These are phyloP conservation scores for Fusarium burgessii DNA, from an alignment of 2,329 filamentous ascomycete genomes.

Conservation along the genomic window DNA sequence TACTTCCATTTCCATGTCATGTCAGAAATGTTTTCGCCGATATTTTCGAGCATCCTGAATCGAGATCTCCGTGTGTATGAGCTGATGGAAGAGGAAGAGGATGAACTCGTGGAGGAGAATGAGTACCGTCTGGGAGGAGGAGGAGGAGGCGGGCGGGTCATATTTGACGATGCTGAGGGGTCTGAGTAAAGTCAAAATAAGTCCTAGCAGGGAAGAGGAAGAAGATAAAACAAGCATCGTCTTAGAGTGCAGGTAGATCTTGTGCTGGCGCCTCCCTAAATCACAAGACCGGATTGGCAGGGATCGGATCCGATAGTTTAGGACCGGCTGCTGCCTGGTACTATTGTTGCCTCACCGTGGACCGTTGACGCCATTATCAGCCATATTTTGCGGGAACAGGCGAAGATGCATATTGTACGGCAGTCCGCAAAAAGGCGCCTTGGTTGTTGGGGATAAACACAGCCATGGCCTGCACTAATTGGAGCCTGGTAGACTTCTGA, in stretches of 20 bases:
- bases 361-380: not conserved
- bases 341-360: not conserved
- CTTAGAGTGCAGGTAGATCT: not conserved
- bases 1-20: constrained; percentile 50
- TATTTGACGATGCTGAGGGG: constrained; percentile 4
- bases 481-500: not conserved
- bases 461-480: not conserved
- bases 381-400: not conserved
- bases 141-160: not conserved
- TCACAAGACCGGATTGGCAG: not conserved
- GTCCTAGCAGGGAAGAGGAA: constrained; percentile 6
- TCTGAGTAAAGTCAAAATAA: not conserved
- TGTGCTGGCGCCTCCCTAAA: not conserved
- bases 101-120: not conserved
- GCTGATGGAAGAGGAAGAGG: not conserved
- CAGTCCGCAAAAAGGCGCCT: constrained; percentile 15
- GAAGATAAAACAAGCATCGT: not conserved
- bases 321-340: constrained; percentile 17
- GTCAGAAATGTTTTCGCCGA: constrained; percentile 44
- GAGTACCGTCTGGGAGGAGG: not conserved
- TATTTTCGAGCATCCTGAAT: constrained; percentile 24
- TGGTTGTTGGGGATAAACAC: not conserved
- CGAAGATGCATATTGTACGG: not conserved
- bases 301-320: not conserved
- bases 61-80: not conserved